Base-by-base conservation (phyloP, 331 rosid species). In the Pyracantha coccinea region DNA sequence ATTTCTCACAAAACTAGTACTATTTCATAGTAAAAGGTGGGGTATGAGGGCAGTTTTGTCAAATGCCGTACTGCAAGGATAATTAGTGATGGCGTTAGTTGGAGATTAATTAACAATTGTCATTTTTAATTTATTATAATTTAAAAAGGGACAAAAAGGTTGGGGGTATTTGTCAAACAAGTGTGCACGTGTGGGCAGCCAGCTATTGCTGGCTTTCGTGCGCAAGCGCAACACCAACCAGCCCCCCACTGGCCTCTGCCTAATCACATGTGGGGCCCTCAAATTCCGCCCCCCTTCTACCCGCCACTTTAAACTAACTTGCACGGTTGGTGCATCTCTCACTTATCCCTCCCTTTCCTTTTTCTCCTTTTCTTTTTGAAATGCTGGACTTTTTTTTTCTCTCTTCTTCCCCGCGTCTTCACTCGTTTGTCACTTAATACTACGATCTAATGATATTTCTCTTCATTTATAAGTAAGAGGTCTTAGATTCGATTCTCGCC, bases 181-280 rank as follows among this genome's bases (percentile, higher is more conserved):
- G 77, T 21, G 66, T 79, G 93, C 96, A 88, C 96, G 93, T 88
- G 93, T 81, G 96, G 88, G 69, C 75, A 79, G 45, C 73, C 80
- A 27, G 52, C 78, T 77, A 75, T 57, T 55, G 80, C 80, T 59
- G 86, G 83, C 61, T 81, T 85, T 76, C 83, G 86, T 86, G 89
- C 71, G 66, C 84, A 77, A n/a, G 59, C 72, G 70, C 80, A 35
- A 21, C 27, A 13, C 29, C 32, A 25, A 65, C 13, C 28, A 19
- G 69, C 27, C 28, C 50, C 28, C 52, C 50, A 65, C 74, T 7
- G 68, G 8, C 74, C 83, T 79, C 81, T 74, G 17, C 59, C 74
- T 67, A 1, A 13, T 60, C 19, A 2, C 0, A 45, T 1, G 11
- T 10, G 68, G 86, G 88, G 84, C 20, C 90, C 45, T 38, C 13